Evolutionary conservation across 2,329 filamentous ascomycete species (phyloP), one percentile per base, ranked within the genome.

Genomic region (Alternaria panax): DNA sequence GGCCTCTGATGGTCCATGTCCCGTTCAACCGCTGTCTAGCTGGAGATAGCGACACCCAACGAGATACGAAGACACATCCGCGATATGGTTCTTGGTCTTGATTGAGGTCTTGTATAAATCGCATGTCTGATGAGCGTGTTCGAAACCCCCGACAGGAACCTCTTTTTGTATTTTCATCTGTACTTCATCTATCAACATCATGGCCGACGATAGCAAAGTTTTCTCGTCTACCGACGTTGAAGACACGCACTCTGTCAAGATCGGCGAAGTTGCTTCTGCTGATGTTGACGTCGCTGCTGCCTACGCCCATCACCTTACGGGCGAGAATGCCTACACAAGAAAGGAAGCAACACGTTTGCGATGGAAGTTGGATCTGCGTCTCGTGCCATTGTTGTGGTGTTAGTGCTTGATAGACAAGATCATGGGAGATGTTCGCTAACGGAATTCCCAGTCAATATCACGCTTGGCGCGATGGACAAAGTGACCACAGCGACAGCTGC

Each of bases 291-390:
- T 77, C 50, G 73, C 73, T 9, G 72, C 73, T 20, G 58, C 62
- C 2, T 77, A 76, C 38, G 68, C 71, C 3, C 54, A 73, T 47
- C 55, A 68, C 27, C 67, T 75, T 28, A 43, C 58, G 25, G 64
- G 70, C 20, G 68, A 71, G 40, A 65, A 75, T 54, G 64, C 69
- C 1, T 78, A 78, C 52, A 68, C 69, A 1, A 38, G 43, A 1
- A 58, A 66, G 38, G 63, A 63, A 32, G 62, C 60, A 57, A 58
- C 46, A 32, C 41, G 74, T 65, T 66, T 81, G 28, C 64, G 79
- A 40, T 80, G 80, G 73, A 81, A 81, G 66, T 66, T 81, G n/a
- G 80, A 82, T 64, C 51, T 77, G 14, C 72, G 76, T 25, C 69
- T 81, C 7, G 73, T 82, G 7, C 80, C 80, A 0, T 72, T 80